Conservation (phyloP, 352 stramenopile species). For the Phytophthora nicotianae region DNA sequence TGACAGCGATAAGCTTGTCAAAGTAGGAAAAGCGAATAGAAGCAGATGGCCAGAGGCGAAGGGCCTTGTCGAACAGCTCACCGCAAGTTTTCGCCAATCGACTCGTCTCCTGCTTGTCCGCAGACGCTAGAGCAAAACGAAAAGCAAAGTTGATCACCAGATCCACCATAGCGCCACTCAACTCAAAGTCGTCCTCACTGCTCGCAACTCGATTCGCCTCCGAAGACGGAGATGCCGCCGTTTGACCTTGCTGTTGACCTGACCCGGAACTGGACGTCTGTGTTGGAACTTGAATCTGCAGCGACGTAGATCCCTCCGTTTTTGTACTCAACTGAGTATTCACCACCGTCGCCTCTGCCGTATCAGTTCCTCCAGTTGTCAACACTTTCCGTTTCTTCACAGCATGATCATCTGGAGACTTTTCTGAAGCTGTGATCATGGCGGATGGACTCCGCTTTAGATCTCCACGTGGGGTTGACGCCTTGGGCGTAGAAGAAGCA, state of each 20-base stretch:
- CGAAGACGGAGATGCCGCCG: slow-evolving; percentile 20
- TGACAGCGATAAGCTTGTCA: slow-evolving; percentile 91
- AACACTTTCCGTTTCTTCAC: slow-evolving; percentile 59
- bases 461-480: slow-evolving; percentile 28
- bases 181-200: slow-evolving; percentile 87
- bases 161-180: slow-evolving; percentile 89
- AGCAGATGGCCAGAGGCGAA: slow-evolving; percentile 85
- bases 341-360: slow-evolving; percentile 24
- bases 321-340: slow-evolving; percentile 21
- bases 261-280: slow-evolving; percentile 2
- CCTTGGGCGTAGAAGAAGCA: slow-evolving; percentile 16
- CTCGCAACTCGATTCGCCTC: slow-evolving; percentile 34
- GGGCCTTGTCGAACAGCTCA: slow-evolving; percentile 87
- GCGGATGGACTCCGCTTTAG: slow-evolving; percentile 41
- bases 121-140: slow-evolving; percentile 86
- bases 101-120: slow-evolving; percentile 89
- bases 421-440: slow-evolving; percentile 23
- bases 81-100: slow-evolving; percentile 88
- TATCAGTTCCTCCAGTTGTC: slow-evolving; percentile 13
- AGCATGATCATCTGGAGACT: slow-evolving; percentile 26
- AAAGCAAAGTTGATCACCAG: slow-evolving; percentile 94
- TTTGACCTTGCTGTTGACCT: slow-evolving; percentile 24
- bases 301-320: slow-evolving; percentile 1
- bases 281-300: slow-evolving; percentile 20
- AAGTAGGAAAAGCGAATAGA: slow-evolving; percentile 92